A percentile compares a stretch with the other conserved stretches of the same genome.
Conservation (phyloP, 495 filamentous ascomycete species). For the Aspergillus cristatus region DNA sequence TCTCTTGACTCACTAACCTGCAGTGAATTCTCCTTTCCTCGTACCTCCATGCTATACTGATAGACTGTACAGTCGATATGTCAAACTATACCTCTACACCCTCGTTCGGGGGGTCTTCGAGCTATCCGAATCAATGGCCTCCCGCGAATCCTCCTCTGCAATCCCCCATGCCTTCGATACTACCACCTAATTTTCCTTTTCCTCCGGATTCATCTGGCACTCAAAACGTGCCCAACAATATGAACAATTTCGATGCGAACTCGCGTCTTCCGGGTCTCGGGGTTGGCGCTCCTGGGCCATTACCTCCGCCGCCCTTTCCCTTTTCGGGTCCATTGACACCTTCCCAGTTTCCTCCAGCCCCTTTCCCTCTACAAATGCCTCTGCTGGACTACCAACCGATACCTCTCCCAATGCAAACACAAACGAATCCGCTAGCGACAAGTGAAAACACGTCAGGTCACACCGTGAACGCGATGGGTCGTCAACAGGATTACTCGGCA, state of each 20-base stretch:
- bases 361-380: slow-evolving; percentile 21
- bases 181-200: slow-evolving; percentile 15
- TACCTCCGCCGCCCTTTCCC: slow-evolving; percentile 25
- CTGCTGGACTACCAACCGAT: slow-evolving; percentile 16
- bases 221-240: slow-evolving; percentile 1
- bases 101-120: slow-evolving; percentile 35
- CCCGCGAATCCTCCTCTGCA: slow-evolving; percentile 13
- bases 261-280: slow-evolving; percentile 16
- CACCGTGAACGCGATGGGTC: neutral
- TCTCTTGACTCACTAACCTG: neutral
- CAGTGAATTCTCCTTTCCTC: neutral
- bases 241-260: slow-evolving; percentile 20
- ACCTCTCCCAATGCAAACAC: slow-evolving; percentile 11
- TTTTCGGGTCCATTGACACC: slow-evolving; percentile 20
- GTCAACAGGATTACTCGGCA: slow-evolving; percentile 1
- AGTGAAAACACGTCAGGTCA: neutral
- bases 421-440: slow-evolving; percentile 2
- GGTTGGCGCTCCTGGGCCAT: slow-evolving; percentile 10
- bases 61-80: slow-evolving; percentile 24
- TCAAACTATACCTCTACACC: slow-evolving; percentile 47
- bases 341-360: slow-evolving; percentile 16
- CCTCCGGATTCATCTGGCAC: slow-evolving; percentile 8
- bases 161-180: slow-evolving; percentile 10
- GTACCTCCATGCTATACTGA: neutral
- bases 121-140: slow-evolving; percentile 28